A percentile compares a stretch with the other conserved stretches of the same genome.
Evolutionary conservation across 192 early-diverging fungal species (phyloP).

Genomic region (Paraglomus occultum): DNA sequence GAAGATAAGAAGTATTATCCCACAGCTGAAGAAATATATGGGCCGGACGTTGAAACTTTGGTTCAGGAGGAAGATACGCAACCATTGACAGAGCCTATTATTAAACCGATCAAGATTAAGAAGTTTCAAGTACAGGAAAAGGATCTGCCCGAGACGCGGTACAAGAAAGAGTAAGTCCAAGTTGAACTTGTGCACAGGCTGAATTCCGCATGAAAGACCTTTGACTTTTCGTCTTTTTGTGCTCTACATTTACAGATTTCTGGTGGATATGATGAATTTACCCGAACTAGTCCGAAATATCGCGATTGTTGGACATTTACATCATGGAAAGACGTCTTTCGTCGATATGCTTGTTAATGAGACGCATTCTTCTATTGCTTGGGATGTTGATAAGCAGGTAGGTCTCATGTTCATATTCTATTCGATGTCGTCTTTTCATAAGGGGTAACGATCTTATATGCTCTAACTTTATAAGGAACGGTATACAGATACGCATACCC

Average conservation of each 20-base stretch:
- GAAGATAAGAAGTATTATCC: slow-evolving; percentile 99
- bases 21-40: slow-evolving; percentile 95
- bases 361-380: slow-evolving; percentile 61
- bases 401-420: neutral
- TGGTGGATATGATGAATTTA: slow-evolving; percentile 77
- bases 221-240: neutral
- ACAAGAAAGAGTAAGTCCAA: slow-evolving; percentile 75
- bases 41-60: slow-evolving; percentile 88
- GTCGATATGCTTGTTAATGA: slow-evolving; percentile 89
- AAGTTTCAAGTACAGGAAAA: slow-evolving; percentile 86
- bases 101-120: slow-evolving; percentile 84
- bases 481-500: slow-evolving; percentile 90
- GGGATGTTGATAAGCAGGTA: slow-evolving; percentile 33
- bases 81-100: slow-evolving; percentile 89
- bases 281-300: slow-evolving; percentile 87
- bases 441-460: neutral
- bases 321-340: slow-evolving; percentile 96
- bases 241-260: slow-evolving; percentile 50
- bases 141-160: slow-evolving; percentile 79
- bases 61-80: slow-evolving; percentile 99
- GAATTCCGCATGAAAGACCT: neutral
- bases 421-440: neutral
- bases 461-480: slow-evolving; percentile 50
- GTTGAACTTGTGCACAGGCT: neutral
- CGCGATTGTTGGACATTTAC: slow-evolving; percentile 89